Evolutionary conservation across 768 basidiomycete species (phyloP).

Genomic region (Amanita exitialis): DNA sequence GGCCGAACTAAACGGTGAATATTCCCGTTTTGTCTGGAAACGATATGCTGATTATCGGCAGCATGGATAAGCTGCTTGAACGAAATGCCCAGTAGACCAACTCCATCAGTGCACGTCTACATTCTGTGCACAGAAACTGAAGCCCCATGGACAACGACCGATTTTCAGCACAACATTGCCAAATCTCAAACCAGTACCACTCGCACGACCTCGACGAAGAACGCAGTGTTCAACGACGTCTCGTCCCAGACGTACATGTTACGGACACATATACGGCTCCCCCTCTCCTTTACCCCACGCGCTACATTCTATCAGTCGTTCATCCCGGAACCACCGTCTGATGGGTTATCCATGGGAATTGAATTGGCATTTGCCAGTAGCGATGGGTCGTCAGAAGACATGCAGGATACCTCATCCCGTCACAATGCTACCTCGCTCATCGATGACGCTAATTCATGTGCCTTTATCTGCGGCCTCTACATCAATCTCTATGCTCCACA

Average conservation of each 20-base stretch:
- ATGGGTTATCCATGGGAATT: neutral
- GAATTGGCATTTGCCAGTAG: neutral
- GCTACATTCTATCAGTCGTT: constrained; percentile 25
- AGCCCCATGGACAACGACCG: constrained; percentile 49
- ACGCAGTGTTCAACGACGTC: constrained; percentile 29
- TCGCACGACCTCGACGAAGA: constrained; percentile 14
- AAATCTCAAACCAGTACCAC: constrained; percentile 14
- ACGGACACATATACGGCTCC: constrained; percentile 29
- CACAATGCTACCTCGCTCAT: constrained; percentile 43
- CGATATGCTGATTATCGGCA: constrained; percentile 18
- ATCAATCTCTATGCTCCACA: constrained; percentile 42
- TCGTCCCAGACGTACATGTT: constrained; percentile 43
- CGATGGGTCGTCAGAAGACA: neutral
- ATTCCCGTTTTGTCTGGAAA: constrained; percentile 1
- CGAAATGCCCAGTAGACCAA: constrained; percentile 24
- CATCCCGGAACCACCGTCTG: constrained; percentile 21
- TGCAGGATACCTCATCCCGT: constrained; percentile 19
- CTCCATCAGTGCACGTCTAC: constrained; percentile 47
- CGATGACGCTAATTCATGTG: constrained; percentile 48
- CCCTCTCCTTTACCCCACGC: constrained; percentile 26
- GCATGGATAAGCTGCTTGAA: constrained; percentile 55
- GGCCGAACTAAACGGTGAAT: constrained; percentile 57
- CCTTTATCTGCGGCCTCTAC: constrained; percentile 33
- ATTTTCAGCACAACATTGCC: constrained; percentile 14
- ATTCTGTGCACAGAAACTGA: constrained; percentile 51